Evolutionary conservation across 2,329 filamentous ascomycete genomes (phyloP), one percentile per base, ranked within the genome.

Genomic region (Tolypocladium ophioglossoides): DNA sequence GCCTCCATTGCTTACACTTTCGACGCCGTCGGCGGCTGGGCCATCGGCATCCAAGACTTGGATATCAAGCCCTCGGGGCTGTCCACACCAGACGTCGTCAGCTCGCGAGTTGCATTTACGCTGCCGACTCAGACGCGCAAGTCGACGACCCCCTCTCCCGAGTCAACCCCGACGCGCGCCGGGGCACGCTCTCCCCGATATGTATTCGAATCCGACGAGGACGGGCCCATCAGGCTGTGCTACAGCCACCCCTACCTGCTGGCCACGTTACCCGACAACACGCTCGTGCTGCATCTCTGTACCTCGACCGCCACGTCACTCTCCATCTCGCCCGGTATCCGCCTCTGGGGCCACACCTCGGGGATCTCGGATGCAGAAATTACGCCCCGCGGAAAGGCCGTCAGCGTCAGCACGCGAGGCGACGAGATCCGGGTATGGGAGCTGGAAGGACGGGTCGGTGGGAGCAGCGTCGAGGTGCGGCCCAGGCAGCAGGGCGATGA

Each of bases 261-360:
- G 11, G 86, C 86, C 3, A 88, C 89, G 0, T 82, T 95, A 59
- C 83, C 87, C 0, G 91, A 96, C 68, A 96, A 96, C 65, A 96
- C 91, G 0, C 74, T 96, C 30, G 85, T 90, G 1, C 75, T 95
- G 37, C 87, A 94, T 64, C 77, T 95, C 35, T 89, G 92, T 61
- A 89, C 82, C 4, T 92, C 90, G 0, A 89, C 80, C 4, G 72
- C 81, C 1, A 77, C 81, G 0, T 72, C 76, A 0, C 75, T 96
- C 2, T 81, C 79, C 1, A 84, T 96, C 54, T 86, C 87, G 39
- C 73, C 83, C 0, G 89, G 87, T 1, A 85, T 84, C 58, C 80
- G 89, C 32, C 79, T 96, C 7, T 96, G 89, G 88, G 91, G 91
- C 9, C 91, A 96, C 65, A 96, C 91, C 0, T 95, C 91, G 2